phyloP scores from a whole-genome alignment of 139 green algal species.

The Coccomyxa sp. region DNA sequence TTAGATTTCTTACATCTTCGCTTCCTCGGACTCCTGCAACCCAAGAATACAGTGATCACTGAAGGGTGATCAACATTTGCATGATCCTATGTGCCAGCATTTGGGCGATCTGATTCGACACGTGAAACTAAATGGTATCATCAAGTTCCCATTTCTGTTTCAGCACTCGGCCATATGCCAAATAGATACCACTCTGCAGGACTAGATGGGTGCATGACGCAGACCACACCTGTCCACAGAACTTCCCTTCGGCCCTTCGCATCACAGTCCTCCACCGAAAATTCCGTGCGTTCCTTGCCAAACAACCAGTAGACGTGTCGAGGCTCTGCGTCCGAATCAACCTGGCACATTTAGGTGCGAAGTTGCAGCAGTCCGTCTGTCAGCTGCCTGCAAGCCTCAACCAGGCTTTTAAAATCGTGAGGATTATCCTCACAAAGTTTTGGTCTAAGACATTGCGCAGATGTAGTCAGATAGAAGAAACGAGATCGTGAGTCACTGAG shows the following conservation, averaged over 20 bases:
- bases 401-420: too few species aligned
- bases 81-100: background rate
- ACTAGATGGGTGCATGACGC: background rate
- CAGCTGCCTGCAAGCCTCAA: too few species aligned
- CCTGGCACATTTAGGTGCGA: too few species aligned
- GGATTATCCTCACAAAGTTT: too few species aligned
- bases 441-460: too few species aligned
- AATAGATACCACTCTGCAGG: background rate
- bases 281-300: background rate
- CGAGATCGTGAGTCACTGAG: too few species aligned
- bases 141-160: background rate
- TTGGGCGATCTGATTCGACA: background rate
- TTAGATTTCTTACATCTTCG: too few species aligned
- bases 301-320: background rate
- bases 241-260: background rate
- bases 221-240: background rate
- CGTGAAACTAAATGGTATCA: background rate
- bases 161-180: background rate
- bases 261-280: background rate
- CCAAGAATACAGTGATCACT: background rate
- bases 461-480: too few species aligned
- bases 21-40: too few species aligned
- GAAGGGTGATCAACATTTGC: background rate
- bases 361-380: too few species aligned
- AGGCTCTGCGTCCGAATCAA: too few species aligned